Evolutionary conservation across 768 basidiomycete genomes (phyloP).

Genomic region (Hericium alpestre): DNA sequence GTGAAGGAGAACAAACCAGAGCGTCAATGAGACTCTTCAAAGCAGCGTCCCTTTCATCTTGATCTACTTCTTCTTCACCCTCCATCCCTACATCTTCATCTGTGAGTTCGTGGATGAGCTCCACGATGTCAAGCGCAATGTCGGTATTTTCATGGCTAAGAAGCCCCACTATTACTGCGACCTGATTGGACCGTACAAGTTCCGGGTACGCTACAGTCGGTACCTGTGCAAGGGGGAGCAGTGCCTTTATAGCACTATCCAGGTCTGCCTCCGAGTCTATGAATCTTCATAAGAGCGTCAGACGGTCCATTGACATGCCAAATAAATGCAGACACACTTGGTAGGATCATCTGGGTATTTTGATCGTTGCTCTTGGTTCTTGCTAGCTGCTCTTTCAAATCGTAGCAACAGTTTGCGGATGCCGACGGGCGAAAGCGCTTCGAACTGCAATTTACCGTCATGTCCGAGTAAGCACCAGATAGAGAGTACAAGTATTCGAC

Average conservation of each 20-base stretch:
- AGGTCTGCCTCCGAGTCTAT: constrained; percentile 98
- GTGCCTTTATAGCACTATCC: constrained; percentile 72
- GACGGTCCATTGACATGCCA: constrained; percentile 2
- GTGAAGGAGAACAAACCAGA: constrained; percentile 43
- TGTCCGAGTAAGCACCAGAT: neutral
- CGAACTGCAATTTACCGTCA: constrained; percentile 30
- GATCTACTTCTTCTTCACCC: constrained; percentile 47
- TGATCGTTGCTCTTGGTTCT: constrained; percentile 94
- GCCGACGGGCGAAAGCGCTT: constrained; percentile 56
- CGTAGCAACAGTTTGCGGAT: constrained; percentile 65
- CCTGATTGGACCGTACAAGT: constrained; percentile 64
- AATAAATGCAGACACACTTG: constrained; percentile 41
- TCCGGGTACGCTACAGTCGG: constrained; percentile 83
- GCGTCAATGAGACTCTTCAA: constrained; percentile 66
- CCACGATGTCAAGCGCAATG: constrained; percentile 92
- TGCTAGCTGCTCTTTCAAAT: constrained; percentile 84
- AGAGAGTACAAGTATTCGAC: constrained; percentile 7
- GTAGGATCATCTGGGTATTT: constrained; percentile 89
- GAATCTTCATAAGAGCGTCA: constrained; percentile 48
- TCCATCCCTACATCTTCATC: constrained; percentile 92
- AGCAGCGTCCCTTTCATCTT: constrained; percentile 51
- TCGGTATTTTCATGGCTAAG: constrained; percentile 95
- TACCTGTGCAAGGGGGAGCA: constrained; percentile 82
- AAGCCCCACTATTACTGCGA: constrained; percentile 66
- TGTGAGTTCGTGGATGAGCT: constrained; percentile 86